These are phyloP conservation scores for Linum usitatissimum DNA, from an alignment of 345 rosid species.

Conservation along the genomic window DNA sequence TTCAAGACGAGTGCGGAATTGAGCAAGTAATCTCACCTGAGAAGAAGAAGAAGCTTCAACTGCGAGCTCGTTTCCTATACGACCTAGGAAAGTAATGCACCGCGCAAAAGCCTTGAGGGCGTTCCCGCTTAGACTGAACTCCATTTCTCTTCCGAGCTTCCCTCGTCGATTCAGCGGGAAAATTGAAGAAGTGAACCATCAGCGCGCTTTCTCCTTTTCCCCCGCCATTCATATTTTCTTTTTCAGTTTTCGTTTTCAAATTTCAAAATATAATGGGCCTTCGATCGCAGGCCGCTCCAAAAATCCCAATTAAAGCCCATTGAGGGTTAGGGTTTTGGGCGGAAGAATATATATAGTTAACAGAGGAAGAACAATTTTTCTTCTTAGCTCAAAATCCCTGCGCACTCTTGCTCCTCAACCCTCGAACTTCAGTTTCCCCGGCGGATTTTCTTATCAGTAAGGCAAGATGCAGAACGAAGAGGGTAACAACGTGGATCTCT, in stretches of 20 bases:
- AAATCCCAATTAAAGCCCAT: too few relatives aligned
- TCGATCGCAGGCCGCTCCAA: too few relatives aligned
- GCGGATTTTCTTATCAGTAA: neutral
- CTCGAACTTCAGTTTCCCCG: neutral
- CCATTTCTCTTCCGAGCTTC: constrained; percentile 30
- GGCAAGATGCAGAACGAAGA: constrained; percentile 6
- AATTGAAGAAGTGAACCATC: neutral
- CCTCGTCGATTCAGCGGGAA: neutral
- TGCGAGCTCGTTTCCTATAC: constrained; percentile 83
- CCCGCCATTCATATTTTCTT: neutral
- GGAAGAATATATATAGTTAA: too few relatives aligned
- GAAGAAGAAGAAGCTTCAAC: constrained; percentile 58
- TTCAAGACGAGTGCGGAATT: neutral
- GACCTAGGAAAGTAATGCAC: constrained; percentile 63
- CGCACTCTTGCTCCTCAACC: neutral
- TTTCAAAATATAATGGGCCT: neutral
- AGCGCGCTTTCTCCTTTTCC: neutral
- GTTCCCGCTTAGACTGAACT: constrained; percentile 61
- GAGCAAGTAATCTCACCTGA: constrained; percentile 29
- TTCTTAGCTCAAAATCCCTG: neutral
- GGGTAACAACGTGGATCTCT: constrained; percentile 2
- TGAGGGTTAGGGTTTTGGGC: too few relatives aligned
- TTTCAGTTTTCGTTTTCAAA: neutral
- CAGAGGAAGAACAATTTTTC: too few relatives aligned
- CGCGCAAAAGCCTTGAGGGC: constrained; percentile 71